Evolutionary conservation across 2,329 filamentous ascomycete genomes (phyloP), one percentile per base, ranked within the genome.

Genomic region (Didymella keratinophila): DNA sequence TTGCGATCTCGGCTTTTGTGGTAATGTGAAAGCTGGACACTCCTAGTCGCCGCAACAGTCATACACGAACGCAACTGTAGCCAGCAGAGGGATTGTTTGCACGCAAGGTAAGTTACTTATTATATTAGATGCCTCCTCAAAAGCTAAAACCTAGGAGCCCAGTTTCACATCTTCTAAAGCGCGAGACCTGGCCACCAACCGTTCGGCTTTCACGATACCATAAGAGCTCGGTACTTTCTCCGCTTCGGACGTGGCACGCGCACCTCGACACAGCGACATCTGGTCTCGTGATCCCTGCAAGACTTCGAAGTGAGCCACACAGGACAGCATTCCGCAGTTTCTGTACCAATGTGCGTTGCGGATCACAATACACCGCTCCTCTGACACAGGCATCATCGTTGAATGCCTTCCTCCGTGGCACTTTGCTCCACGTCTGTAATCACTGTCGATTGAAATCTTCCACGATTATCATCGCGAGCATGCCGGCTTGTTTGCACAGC

Each of bases 401-500:
- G 50, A 43, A 54, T 51, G 50, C 25, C 18, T 46, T 6, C 45
- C 41, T n/a, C 20, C 32, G 39, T 57, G 53, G 32, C 18, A 16
- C 16, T 34, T 32, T 28, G 23, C 43, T 32, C 14, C 42, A 32
- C n/a, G 28, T 18, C 18, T 21, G 36, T 53, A 49, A 30, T 47
- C 39, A 54, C 50, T 21, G 11, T 42, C 34, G 23, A 50, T 42
- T 47, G 46, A 43, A 28, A 27, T 25, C 23, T 51, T 18, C 28
- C 28, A 34, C 20, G 12, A 60, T 46, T 37, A 47, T 48, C 50
- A 50, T 48, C 52, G 66, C 68, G 68, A 75, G 58, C 58, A 76
- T 76, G 73, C 65, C 65, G 63, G 57, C 43, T 68, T 61, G 65
- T 63, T 41, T 63, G 28, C 54, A 58, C 60, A 55, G 23, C 53